Base-by-base conservation (phyloP, 2,329 filamentous ascomycete species). In the Pseudogymnoascus sp. region DNA sequence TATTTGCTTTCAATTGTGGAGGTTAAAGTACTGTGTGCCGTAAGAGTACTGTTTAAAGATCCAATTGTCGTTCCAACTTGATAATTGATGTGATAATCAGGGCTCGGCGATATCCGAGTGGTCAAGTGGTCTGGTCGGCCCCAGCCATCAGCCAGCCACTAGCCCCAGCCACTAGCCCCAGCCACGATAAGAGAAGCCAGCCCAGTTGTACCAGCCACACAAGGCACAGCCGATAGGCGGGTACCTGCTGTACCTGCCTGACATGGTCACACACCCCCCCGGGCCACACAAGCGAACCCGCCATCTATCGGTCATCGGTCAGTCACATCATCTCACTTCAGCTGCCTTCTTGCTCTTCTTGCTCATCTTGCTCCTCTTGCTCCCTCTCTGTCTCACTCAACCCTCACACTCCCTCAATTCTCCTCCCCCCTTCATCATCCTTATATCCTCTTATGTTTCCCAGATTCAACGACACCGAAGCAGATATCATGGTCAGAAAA, bases 251-350 rank as follows among this genome's bases (percentile, higher is more conserved):
- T 33, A 33, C 31, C 31, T 33, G 31, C 50, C 50, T 56, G 50
- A 56, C 50, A 56, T 33, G 50, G 50, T 56, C 29, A 56, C 50
- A 19, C 26, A 56, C 26, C 50, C 50, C 33, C 50, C 50, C 50
- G 50, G 50, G 50, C 50, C 50, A 56, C 50, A 33, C 50, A 56
- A 56, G 50, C 50, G 50, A 56, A 56, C 50, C 50, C 50, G n/a
- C 50, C 50, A 56, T 56, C 50, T 56, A 4, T 19, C 50, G 3
- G 16, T 56, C 50, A 4, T 19, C 50, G 3, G 16, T 56, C 50
- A 56, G 50, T 56, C 50, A 56, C 50, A 56, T 56, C 50, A 56
- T 56, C 50, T 33, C 50, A 56, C 50, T 56, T 33, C 50, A 56
- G 50, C 50, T 56, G n/a, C 5, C 50, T 33, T 56, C 50, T 21